Base-by-base conservation (phyloP, 306 rosid genomes). In the Datisca glomerata region DNA sequence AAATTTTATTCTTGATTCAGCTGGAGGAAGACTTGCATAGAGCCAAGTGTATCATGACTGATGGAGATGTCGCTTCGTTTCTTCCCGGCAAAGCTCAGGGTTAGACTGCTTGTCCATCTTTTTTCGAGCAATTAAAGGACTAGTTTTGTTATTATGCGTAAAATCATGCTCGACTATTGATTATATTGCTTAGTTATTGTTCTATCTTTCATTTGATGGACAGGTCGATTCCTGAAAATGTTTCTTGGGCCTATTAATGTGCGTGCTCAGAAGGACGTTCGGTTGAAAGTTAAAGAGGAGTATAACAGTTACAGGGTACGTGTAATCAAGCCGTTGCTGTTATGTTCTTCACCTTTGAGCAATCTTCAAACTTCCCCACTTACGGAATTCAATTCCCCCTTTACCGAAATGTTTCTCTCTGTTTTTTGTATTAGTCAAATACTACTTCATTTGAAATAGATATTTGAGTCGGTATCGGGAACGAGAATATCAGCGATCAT, bases 251-350 rank as follows among this genome's bases (percentile, higher is more conserved):
- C 98, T 23, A 78, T 91, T 27, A 80, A 78, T 50, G 98, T 91
- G 55, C 94, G 92, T 51, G 94, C 96, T 25, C 59, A 71, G 48
- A 91, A 78, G 62, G 98, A 91, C 48, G 71, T 91, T 15, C 98
- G 70, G 65, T 67, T 91, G 51, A 91, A 91, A 80, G 96, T 84
- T 48, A 91, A 91, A 62, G 98, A 91, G 67, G 98, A 91, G 58
- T 91, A 84, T 78, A 91, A 91, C 65, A 70, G 86, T 66, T 91
- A 80, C 65, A 73, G 84, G 68, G 98, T 86, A 71, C 61, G 49
- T 31, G 4, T 53, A 62, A 27, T 41, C 22, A 22, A 8, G 15
- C 15, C 24, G 21, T 3, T 36, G 16, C 7, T 23, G 17, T 23
- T 48, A 5, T 5, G 4, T 41, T 41, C 8, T 2, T 40, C 11